A percentile compares a stretch with the other conserved stretches of the same genome.
Conservation (phyloP, 192 early-diverging fungal species). For the Backusella mclennaniae region DNA sequence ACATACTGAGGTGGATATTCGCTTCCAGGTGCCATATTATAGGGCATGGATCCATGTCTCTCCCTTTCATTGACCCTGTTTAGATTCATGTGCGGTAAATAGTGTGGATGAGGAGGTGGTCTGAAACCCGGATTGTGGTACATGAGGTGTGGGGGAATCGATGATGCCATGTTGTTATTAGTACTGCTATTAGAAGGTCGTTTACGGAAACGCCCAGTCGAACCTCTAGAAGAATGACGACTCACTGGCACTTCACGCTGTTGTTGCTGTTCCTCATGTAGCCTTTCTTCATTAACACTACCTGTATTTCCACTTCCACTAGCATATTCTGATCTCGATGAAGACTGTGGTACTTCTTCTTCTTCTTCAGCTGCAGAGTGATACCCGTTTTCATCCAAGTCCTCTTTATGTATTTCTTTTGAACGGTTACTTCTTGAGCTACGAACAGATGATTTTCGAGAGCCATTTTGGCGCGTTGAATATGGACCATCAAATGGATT, state of each 20-base stretch:
- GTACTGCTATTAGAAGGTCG: background rate
- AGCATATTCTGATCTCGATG: background rate
- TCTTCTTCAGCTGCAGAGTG: constrained; percentile 3
- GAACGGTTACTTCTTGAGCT: background rate
- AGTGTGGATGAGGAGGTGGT: background rate
- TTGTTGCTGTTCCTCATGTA: background rate
- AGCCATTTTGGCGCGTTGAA: background rate
- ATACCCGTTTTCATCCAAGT: background rate
- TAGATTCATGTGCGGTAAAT: background rate
- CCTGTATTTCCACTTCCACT: background rate
- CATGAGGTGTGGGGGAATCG: background rate
- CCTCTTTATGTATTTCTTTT: background rate
- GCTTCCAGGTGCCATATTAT: background rate
- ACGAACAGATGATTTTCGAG: background rate
- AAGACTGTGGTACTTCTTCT: background rate
- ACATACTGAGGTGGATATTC: background rate
- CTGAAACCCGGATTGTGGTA: background rate
- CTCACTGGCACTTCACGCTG: background rate
- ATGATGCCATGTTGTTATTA: background rate
- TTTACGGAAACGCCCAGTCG: background rate
- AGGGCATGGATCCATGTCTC: background rate
- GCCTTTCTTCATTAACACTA: background rate
- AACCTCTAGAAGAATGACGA: background rate
- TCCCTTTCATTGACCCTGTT: background rate
- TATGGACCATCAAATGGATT: background rate